Evolutionary conservation across 257 asterid species (phyloP).

Genomic region (Striga asiatica): DNA sequence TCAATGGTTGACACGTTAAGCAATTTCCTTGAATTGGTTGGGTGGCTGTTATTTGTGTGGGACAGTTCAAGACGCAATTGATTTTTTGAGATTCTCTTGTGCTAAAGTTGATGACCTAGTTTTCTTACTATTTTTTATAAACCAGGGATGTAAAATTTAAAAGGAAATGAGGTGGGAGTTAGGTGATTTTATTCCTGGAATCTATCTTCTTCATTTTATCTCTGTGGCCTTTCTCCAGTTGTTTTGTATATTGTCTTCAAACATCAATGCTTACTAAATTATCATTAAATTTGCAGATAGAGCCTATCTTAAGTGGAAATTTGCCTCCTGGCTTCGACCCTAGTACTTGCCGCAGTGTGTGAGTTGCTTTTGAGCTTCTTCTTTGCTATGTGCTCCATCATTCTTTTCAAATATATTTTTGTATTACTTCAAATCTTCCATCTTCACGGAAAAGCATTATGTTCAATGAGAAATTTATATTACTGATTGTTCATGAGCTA

Average conservation of each 20-base stretch:
- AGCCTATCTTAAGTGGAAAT: slow-evolving; percentile 81
- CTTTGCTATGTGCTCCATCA: slow-evolving; percentile 1
- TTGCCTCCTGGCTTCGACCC: slow-evolving; percentile 88
- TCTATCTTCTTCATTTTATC: not conserved
- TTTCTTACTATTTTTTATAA: too few relatives aligned
- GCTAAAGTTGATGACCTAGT: not conserved
- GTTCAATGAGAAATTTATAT: not conserved
- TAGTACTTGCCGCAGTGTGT: slow-evolving; percentile 91
- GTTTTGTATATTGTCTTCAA: not conserved
- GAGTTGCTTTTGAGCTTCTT: slow-evolving; percentile 28
- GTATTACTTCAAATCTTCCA: too few relatives aligned
- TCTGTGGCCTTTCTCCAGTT: not conserved
- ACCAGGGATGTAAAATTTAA: not conserved
- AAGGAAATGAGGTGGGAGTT: not conserved
- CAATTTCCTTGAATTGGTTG: too few relatives aligned
- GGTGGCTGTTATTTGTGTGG: too few relatives aligned
- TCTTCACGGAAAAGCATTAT: not conserved
- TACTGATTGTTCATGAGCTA: not conserved
- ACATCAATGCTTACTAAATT: slow-evolving; percentile 13
- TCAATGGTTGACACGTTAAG: not conserved
- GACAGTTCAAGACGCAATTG: not conserved
- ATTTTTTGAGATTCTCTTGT: not conserved
- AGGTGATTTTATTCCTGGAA: not conserved
- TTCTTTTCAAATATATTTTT: not conserved
- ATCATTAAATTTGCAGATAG: slow-evolving; percentile 48